Evolutionary conservation across 148 eudicot species (phyloP), one percentile per base, ranked within the genome.

Genomic region (Rhododendron simsii): DNA sequence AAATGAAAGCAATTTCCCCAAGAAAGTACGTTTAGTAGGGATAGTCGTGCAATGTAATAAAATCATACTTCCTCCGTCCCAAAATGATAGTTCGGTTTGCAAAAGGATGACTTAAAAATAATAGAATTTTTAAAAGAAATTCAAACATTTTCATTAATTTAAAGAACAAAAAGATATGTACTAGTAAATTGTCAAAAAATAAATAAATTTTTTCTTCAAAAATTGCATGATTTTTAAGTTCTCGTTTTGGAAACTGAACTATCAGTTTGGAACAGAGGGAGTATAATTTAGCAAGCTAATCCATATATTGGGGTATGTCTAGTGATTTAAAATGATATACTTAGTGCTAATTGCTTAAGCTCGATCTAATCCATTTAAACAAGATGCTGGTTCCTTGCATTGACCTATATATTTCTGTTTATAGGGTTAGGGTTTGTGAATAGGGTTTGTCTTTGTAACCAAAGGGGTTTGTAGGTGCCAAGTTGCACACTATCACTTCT

Each of bases 381-480:
- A 71, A 33, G 35, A 71, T 71, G 76, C 30, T 71, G 75, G 74
- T 41, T 84, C 14, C 26, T 84, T 28, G 15, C 45, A 50, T 7
- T 84, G 80, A 50, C 81, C 69, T 63, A 33, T 33, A 33, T 33
- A 53, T 47, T 80, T 78, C 23, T 83, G 5, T 63, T 26, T 28
- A 50, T 28, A 82, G 33, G 83, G 84, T 88, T 81, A 77, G 80
- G 83, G 80, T 77, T 88, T 86, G 30, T 69, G 86, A 74, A 82
- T 91, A 73, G 59, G 87, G 85, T 87, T 87, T 83, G 85, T 86
- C 87, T 81, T 76, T 81, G 80, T 82, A 74, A 47, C 14, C 69
- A 45, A 45, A 44, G 53, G 53, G 65, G 57, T 73, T 63, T 75
- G 63, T 83, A 85, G 86, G 78, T 84, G 80, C n/a, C 14, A 65